Base-by-base conservation (phyloP, 2,329 filamentous ascomycete species). In the Pseudopyrenochaeta lycopersici region DNA sequence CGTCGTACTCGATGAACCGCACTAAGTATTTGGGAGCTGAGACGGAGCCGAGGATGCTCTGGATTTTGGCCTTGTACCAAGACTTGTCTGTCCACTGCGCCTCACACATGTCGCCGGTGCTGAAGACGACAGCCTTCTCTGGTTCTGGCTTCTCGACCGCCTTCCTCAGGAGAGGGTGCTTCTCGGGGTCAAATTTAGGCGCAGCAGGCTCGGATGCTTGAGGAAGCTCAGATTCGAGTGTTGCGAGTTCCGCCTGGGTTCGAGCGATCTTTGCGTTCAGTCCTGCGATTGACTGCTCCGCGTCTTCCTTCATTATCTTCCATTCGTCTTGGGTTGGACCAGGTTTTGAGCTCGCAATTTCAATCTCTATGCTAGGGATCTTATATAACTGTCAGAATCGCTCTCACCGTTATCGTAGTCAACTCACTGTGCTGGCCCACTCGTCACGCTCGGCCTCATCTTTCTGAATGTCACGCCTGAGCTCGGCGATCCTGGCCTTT, bases 41-140 rank as follows among this genome's bases (percentile, higher is more conserved):
- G n/a, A 89, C 88, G 7, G 92, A 97, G 53, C 95, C 95, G 18
- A 94, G 97, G 67, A 97, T 93, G 46, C 90, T 93, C 46, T 92
- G 94, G 76, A 99, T 96, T 68, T 91, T 89, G 36, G 93, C 95
- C 40, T 92, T 89, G 78, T 98, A 98, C 78, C 93, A 97, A 20
- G 85, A 85, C 70, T 90, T 92, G 77, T 99, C 95, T 49, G 92
- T 80, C 91, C 93, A 99, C 77, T 94, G 93, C 41, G 94, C 95
- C 76, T 95, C 83, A 48, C 97, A 90, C 29, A 83, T 90, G 70
- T 99, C 95, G 73, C 97, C 97, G 62, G 97, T 91, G 52, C 90
- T 86, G 78, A 93, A 97, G 9, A 82, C 83, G 2, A 83, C 81
- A 75, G 59, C 73, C 55, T 70, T 67, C 12, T 63, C 70, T 7